Base-by-base conservation (phyloP, 441 rosid species). In the Arabidopsis hybrid region DNA sequence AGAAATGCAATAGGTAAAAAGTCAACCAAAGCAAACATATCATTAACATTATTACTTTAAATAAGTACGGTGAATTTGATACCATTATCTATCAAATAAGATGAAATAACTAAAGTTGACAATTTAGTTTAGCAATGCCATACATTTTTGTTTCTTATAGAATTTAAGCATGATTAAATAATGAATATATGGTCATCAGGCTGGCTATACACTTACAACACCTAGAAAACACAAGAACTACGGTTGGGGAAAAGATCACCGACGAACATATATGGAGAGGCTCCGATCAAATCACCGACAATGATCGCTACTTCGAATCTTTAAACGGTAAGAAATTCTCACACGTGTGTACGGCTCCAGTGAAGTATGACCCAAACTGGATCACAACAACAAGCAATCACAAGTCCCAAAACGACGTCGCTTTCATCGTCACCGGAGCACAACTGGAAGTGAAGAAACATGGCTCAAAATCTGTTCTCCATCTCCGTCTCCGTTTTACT, bases 371-470 rank as follows among this genome's bases (percentile, higher is more conserved):
- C 35, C 89, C 88, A 29, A 49, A 17, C 16, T 87, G 90, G 90
- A 79, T 55, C 2, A 56, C 71, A 55, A 29, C 60, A 53, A 43
- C 6, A 57, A 58, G 35, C 7, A n/a, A 29, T 18, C 43, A 76
- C 1, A 40, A 35, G 35, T 38, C 74, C 6, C 32, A 26, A 1
- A 42, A 62, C 57, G 69, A 81, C 45, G 73, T 46, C 5, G 78
- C 94, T 60, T 90, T 80, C 86, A 86, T 95, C 1, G 97, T 95
- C 68, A 95, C 97, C 3, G 99, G 99, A 9, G 96, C 91, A 70
- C 93, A 89, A 63, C 93, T 95, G 2, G 89, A 86, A 61, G 83
- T 89, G 1, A 86, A 86, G 60, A 90, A 85, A 71, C 89, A 86
- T n/a, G 72, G 80, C 67, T 83, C 93, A 10, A 90, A 81, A 62